These are phyloP conservation scores for Patellifolia procumbens DNA, from an alignment of 179 eudicot genomes.

Conservation along the genomic window DNA sequence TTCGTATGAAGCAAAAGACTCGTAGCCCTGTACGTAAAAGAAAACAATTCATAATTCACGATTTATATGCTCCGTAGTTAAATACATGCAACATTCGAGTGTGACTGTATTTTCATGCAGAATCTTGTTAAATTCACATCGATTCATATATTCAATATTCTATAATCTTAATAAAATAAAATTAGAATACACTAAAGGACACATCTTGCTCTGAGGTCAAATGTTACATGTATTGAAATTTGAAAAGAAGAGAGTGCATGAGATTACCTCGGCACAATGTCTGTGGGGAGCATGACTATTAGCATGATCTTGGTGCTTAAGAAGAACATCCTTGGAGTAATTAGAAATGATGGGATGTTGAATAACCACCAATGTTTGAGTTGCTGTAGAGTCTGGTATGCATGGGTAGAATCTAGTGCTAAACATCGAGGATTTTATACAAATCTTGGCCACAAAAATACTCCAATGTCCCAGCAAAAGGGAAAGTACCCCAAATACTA, in stretches of 20 bases:
- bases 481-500: slow-evolving; percentile 72
- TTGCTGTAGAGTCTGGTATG: slow-evolving; percentile 31
- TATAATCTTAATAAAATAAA: too few species aligned
- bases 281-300: slow-evolving; percentile 15
- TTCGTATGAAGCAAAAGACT: slow-evolving; percentile 73
- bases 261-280: slow-evolving; percentile 60
- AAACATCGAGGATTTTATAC: slow-evolving; percentile 50
- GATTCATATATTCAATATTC: too few species aligned
- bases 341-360: slow-evolving; percentile 17
- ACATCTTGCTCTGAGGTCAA: too few species aligned
- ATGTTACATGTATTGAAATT: too few species aligned
- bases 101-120: too few species aligned
- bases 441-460: slow-evolving; percentile 61
- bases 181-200: too few species aligned
- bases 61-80: background rate
- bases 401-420: slow-evolving; percentile 59
- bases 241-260: too few species aligned
- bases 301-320: slow-evolving; percentile 13
- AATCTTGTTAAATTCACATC: too few species aligned
- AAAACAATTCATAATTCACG: background rate
- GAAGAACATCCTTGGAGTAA: slow-evolving; percentile 29
- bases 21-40: slow-evolving; percentile 47
- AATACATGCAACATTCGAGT: too few species aligned
- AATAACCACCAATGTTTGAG: slow-evolving; percentile 11
- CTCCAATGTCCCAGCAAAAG: slow-evolving; percentile 77